Conservation (phyloP, 2,329 filamentous ascomycete genomes). For the Beauveria asiatica region DNA sequence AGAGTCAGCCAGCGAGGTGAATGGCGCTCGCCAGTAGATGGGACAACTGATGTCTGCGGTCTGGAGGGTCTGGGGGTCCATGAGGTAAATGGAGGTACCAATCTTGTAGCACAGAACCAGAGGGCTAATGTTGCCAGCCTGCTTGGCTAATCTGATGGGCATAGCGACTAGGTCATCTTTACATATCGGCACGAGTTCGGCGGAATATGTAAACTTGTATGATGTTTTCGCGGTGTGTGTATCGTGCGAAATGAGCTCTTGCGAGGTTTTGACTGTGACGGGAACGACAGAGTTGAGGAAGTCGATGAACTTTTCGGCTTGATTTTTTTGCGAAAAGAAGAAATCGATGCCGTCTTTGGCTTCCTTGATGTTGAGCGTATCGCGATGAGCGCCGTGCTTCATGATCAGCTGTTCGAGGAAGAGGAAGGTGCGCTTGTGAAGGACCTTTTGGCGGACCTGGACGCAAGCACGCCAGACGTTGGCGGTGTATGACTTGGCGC, state of each 20-base stretch:
- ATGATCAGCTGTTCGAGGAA: slow-evolving; percentile 88
- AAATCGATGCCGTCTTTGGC: slow-evolving; percentile 94
- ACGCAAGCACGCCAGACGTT: slow-evolving; percentile 92
- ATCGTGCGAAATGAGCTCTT: slow-evolving; percentile 90
- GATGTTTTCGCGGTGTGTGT: slow-evolving; percentile 82
- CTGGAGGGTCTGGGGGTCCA: slow-evolving; percentile 87
- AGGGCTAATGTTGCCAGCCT: slow-evolving; percentile 79
- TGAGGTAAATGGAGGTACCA: slow-evolving; percentile 78
- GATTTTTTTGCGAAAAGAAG: slow-evolving; percentile 82
- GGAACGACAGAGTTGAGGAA: slow-evolving; percentile 79
- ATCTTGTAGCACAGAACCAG: slow-evolving; percentile 80
- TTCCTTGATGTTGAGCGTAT: slow-evolving; percentile 98
- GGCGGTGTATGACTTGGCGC: slow-evolving; percentile 89
- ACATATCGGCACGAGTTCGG: slow-evolving; percentile 87
- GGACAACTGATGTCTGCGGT: slow-evolving; percentile 75
- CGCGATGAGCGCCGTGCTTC: slow-evolving; percentile 83
- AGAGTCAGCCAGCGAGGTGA: slow-evolving; percentile 73
- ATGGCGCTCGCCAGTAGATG: slow-evolving; percentile 87
- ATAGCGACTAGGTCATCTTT: slow-evolving; percentile 95
- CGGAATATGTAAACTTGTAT: slow-evolving; percentile 91
- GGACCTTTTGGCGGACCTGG: slow-evolving; percentile 93
- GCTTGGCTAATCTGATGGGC: slow-evolving; percentile 80
- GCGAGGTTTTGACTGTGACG: slow-evolving; percentile 62
- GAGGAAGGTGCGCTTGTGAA: slow-evolving; percentile 73
- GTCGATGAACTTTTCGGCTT: slow-evolving; percentile 87